Base-by-base conservation (phyloP, 257 asterid species). In the Solanum habrochaites region DNA sequence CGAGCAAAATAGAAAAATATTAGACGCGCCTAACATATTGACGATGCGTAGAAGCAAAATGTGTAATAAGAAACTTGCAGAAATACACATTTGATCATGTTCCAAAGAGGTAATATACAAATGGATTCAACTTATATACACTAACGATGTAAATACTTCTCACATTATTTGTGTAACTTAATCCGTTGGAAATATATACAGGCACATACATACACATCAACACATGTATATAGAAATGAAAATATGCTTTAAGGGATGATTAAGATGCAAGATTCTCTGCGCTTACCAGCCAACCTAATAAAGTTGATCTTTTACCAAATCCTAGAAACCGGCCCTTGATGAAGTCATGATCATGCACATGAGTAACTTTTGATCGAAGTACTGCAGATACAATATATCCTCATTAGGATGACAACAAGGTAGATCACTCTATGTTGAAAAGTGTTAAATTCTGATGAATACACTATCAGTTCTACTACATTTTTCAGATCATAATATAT, bases 231-330 rank as follows among this genome's bases (percentile, higher is more conserved):
- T 78, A 78, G 18, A 78, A 45, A 25, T 78, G 84, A 45, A 29
- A 47, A 80, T 80, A 47, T 3, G 43, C 45, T 1, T 49, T 0
- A 0, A 81, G 49, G 25, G 62, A 77, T 43, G 64, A 49, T 25
- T 25, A 45, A 45, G 85, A 81, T 47, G 42, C 45, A 49, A 49
- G 45, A 81, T 29, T 45, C 29, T 81, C 45, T 0, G 85, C 94
- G 87, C 94, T 89, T 91, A 94, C 96, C 93, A 90, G 25, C 98
- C 96, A 93, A 69, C 93, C 58, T 77, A 91, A 92, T 82, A 93
- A 18, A 13, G 93, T 20, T 11, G 86, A 14, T 15, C 83, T 42
- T 78, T 90, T 90, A 39, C 92, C 89, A 40, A 89, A 62, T 27
- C 95, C 95, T 16, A 88, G 89, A 86, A 92, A 87, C 49, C 93